A percentile compares a stretch with the other conserved stretches of the same genome.
phyloP scores from a whole-genome alignment of 1,139 yeast species.

The Kurtzmaniella quercitrusa region DNA sequence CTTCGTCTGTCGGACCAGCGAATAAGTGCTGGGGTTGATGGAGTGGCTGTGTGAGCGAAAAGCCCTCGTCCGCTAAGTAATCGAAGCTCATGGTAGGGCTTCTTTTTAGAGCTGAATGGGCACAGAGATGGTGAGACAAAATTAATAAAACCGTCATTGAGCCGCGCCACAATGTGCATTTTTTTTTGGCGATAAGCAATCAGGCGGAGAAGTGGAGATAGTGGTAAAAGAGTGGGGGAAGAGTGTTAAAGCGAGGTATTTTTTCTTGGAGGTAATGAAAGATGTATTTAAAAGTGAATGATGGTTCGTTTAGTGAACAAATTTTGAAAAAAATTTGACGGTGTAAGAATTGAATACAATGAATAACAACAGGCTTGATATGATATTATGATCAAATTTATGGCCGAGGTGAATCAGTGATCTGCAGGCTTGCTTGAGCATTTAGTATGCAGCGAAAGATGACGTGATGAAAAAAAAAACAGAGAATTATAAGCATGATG shows the following conservation, averaged over 20 bases:
- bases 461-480: conserved; percentile 1
- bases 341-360: too few species aligned
- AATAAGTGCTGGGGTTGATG: neutral
- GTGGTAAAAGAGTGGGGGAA: neutral
- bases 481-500: neutral
- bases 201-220: conserved; percentile 4
- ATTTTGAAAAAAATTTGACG: too few species aligned
- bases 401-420: neutral
- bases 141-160: neutral
- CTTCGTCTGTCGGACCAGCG: neutral
- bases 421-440: neutral
- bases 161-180: conserved; percentile 3
- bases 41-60: neutral
- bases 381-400: too few species aligned
- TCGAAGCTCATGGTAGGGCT: neutral
- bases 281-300: neutral
- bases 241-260: neutral
- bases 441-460: conserved; percentile 2
- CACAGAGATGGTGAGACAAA: neutral
- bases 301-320: too few species aligned
- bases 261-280: neutral
- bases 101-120: neutral
- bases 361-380: too few species aligned
- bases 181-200: conserved; percentile 1
- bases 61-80: neutral